Conservation (phyloP, 1,139 yeast species). For the Nakaseomyces bracarensis region DNA sequence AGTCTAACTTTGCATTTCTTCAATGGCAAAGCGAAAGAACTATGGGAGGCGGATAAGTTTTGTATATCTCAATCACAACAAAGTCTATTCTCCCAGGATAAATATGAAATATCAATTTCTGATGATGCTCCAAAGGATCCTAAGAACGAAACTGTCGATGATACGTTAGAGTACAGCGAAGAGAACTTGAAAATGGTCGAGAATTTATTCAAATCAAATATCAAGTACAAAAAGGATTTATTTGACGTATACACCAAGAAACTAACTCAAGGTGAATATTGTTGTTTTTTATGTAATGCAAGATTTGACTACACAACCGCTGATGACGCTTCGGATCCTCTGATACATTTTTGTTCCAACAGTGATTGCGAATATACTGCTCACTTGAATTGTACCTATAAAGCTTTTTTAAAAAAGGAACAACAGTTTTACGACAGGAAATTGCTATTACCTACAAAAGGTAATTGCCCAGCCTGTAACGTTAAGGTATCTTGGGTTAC, state of each 20-base stretch:
- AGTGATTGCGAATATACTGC: slow-evolving; percentile 33
- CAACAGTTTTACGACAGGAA: slow-evolving; percentile 11
- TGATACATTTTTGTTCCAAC: slow-evolving; percentile 36
- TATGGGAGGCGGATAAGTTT: slow-evolving; percentile 27
- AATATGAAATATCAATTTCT: slow-evolving; percentile 5
- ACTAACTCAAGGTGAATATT: slow-evolving; percentile 23
- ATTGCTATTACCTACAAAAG: slow-evolving; percentile 36
- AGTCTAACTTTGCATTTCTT: slow-evolving; percentile 38
- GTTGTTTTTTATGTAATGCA: slow-evolving; percentile 32
- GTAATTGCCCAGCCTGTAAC: slow-evolving; percentile 38
- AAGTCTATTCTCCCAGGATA: background rate
- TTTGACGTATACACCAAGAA: slow-evolving; percentile 23
- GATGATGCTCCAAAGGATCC: slow-evolving; percentile 13
- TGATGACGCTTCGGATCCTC: slow-evolving; percentile 21
- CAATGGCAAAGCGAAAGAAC: slow-evolving; percentile 27
- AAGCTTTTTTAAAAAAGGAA: slow-evolving; percentile 16
- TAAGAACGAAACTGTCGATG: slow-evolving; percentile 14
- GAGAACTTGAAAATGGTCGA: slow-evolving; percentile 21
- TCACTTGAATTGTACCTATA: slow-evolving; percentile 42
- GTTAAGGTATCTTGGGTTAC: slow-evolving; percentile 37
- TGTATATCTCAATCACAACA: slow-evolving; percentile 10
- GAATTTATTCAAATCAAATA: slow-evolving; percentile 18
- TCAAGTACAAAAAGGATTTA: slow-evolving; percentile 12
- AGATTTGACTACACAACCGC: slow-evolving; percentile 34
- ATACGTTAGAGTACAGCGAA: slow-evolving; percentile 20